phyloP scores from a whole-genome alignment of 345 rosid genomes.

The Eucalyptus marginata region DNA sequence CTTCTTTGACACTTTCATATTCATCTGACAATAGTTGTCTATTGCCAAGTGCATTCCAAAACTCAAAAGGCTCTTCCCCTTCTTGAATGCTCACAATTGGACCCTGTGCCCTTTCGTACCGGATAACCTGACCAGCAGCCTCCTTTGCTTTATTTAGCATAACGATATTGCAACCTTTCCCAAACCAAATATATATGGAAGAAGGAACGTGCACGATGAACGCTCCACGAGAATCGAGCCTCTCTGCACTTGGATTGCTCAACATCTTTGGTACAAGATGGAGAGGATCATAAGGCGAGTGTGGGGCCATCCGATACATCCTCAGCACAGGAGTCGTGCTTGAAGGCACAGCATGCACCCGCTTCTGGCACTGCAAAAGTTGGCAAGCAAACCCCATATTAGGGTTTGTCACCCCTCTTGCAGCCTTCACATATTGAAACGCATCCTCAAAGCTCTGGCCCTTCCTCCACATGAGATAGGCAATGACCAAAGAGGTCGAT shows the following conservation, averaged over 20 bases:
- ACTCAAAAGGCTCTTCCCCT: constrained; percentile 47
- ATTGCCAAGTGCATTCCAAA: constrained; percentile 48
- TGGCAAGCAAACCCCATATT: constrained; percentile 75
- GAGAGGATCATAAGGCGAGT: constrained; percentile 63
- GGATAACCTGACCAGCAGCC: constrained; percentile 61
- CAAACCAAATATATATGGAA: constrained; percentile 49
- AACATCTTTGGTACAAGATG: constrained; percentile 69
- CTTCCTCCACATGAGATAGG: constrained; percentile 73
- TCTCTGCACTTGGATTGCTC: constrained; percentile 17
- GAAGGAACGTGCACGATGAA: constrained; percentile 51
- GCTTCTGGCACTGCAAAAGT: constrained; percentile 68
- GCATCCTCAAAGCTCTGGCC: constrained; percentile 74
- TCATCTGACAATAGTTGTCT: constrained; percentile 16
- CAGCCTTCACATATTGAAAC: constrained; percentile 58
- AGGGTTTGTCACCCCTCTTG: constrained; percentile 63
- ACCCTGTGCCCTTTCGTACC: constrained; percentile 50
- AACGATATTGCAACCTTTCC: constrained; percentile 24
- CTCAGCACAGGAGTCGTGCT: constrained; percentile 44
- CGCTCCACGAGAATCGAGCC: constrained; percentile 64
- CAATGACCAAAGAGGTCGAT: constrained; percentile 61
- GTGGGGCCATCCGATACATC: constrained; percentile 66
- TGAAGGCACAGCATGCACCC: constrained; percentile 60
- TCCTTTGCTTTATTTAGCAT: constrained; percentile 41
- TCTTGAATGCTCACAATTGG: constrained; percentile 29
- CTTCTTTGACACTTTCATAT: constrained; percentile 1